A percentile compares a stretch with the other conserved stretches of the same genome.
Evolutionary conservation across 2,329 filamentous ascomycete species (phyloP).

Genomic region (Zymoseptoria tritici): DNA sequence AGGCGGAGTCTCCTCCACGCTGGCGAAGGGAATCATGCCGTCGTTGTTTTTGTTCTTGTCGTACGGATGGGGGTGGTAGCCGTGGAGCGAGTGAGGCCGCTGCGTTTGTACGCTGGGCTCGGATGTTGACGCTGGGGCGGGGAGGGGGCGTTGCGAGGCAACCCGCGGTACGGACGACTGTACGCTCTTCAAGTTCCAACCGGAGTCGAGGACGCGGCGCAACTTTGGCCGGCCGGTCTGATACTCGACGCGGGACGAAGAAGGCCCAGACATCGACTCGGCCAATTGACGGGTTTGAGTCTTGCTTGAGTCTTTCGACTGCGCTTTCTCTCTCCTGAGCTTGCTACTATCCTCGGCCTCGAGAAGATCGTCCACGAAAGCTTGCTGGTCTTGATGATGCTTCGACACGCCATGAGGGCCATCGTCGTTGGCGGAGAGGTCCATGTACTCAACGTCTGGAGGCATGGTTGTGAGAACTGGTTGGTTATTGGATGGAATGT

Average conservation of each 20-base stretch:
- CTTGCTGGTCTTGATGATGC: background rate
- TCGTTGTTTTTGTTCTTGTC: background rate
- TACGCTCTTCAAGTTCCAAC: background rate
- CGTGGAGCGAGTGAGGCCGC: background rate
- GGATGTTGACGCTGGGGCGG: background rate
- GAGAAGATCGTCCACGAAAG: background rate
- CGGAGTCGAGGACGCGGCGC: background rate
- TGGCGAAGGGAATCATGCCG: background rate
- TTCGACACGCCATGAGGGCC: background rate
- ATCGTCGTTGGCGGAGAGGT: background rate
- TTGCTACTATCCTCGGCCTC: background rate
- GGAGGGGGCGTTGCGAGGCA: background rate
- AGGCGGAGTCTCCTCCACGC: background rate
- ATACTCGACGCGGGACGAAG: background rate
- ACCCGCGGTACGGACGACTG: background rate
- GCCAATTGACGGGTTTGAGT: background rate
- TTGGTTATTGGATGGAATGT: background rate
- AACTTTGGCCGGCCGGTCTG: background rate
- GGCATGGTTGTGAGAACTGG: background rate
- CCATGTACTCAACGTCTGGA: background rate
- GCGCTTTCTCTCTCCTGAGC: background rate
- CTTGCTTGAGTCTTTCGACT: background rate
- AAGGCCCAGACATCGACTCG: background rate
- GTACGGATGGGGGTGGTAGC: background rate
- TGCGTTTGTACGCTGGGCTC: background rate